A percentile compares a stretch with the other conserved stretches of the same genome.
phyloP scores from a whole-genome alignment of 2,329 filamentous ascomycete genomes.

The Colletotrichum orbiculare region DNA sequence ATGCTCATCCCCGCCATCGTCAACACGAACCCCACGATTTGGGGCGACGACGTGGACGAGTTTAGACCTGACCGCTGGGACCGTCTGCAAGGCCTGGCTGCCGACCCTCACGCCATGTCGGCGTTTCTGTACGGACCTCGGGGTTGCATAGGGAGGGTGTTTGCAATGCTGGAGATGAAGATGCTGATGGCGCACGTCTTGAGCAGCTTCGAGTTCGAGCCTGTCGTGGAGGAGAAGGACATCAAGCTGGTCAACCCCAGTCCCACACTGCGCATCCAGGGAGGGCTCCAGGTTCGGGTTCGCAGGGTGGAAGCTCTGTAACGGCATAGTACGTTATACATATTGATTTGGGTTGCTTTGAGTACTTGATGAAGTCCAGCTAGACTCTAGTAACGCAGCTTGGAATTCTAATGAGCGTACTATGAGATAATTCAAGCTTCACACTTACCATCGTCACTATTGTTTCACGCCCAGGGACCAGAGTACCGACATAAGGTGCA shows the following conservation, averaged over 20 bases:
- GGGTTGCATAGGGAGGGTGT: conserved; percentile 51
- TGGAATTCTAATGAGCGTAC: no score
- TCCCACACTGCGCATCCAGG: conserved; percentile 5
- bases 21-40: conserved; percentile 49
- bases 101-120: conserved; percentile 46
- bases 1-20: conserved; percentile 50
- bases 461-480: no score
- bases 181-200: conserved; percentile 47
- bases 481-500: no score
- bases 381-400: no score
- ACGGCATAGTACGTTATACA: not conserved
- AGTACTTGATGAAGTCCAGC: no score
- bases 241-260: conserved; percentile 35
- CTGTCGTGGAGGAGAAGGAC: conserved; percentile 38
- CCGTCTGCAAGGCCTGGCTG: conserved; percentile 38
- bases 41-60: conserved; percentile 50
- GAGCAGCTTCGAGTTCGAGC: conserved; percentile 44
- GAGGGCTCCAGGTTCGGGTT: conserved; percentile 1
- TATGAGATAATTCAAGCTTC: no score
- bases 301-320: not conserved
- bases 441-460: no score
- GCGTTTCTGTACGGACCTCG: conserved; percentile 51
- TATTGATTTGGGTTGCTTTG: no score
- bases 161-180: conserved; percentile 52
- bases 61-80: conserved; percentile 54